Evolutionary conservation across 352 stramenopile species (phyloP).

Genomic region (Bremia lactucae): DNA sequence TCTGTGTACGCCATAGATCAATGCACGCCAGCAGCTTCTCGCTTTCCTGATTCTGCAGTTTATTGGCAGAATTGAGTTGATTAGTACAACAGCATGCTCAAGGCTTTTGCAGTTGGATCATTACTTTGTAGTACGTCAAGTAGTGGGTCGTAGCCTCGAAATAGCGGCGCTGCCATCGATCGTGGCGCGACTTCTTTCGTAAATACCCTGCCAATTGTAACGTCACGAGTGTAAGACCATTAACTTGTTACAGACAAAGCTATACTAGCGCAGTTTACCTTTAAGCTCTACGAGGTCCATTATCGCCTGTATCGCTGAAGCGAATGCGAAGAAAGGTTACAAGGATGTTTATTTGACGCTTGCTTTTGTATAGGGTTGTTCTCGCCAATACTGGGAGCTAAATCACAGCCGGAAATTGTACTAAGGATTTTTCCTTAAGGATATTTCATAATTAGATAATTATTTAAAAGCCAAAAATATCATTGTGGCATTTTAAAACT

Average conservation of each 20-base stretch:
- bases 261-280: constrained; percentile 24
- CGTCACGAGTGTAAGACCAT: neutral
- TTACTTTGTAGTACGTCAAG: constrained; percentile 97
- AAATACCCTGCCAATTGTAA: constrained; percentile 62
- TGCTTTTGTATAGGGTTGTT: too few species aligned
- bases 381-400: too few species aligned
- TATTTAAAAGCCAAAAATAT: too few species aligned
- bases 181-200: constrained; percentile 88
- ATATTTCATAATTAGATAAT: too few species aligned
- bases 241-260: neutral
- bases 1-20: constrained; percentile 77
- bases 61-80: neutral
- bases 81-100: neutral
- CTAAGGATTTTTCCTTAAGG: too few species aligned
- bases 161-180: constrained; percentile 93
- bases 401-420: too few species aligned
- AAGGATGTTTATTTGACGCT: too few species aligned
- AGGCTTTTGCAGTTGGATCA: neutral
- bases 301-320: constrained; percentile 2
- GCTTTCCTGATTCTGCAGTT: constrained; percentile 56
- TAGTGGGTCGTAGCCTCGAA: constrained; percentile 97
- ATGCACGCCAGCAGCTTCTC: constrained; percentile 84
- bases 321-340: too few species aligned
- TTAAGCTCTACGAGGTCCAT: constrained; percentile 80
- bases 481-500: too few species aligned